Evolutionary conservation across 1,139 yeast genomes (phyloP).

Genomic region (Meyerozyma guilliermondii): DNA sequence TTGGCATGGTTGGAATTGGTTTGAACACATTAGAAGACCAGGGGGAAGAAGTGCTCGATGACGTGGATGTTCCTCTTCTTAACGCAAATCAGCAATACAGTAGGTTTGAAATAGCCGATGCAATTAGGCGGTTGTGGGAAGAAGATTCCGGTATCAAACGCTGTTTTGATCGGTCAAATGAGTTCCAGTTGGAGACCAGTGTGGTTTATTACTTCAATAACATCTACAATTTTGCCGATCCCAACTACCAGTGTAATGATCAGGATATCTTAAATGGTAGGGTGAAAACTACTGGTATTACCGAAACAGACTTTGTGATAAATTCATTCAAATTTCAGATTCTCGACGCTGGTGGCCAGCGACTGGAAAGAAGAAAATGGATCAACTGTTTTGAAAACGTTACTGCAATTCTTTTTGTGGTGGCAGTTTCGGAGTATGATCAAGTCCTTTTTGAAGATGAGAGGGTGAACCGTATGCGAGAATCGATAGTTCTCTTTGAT

Average conservation of each 20-base stretch:
- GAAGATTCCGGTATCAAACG: constrained; percentile 60
- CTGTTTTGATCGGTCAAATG: constrained; percentile 61
- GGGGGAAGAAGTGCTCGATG: constrained; percentile 10
- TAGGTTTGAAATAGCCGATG: constrained; percentile 53
- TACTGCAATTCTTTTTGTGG: constrained; percentile 84
- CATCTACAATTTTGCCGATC: constrained; percentile 57
- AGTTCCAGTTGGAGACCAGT: constrained; percentile 78
- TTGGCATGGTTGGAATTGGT: constrained; percentile 12
- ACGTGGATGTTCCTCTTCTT: constrained; percentile 11
- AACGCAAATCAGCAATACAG: constrained; percentile 9
- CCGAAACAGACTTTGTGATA: constrained; percentile 77
- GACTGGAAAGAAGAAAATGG: constrained; percentile 94
- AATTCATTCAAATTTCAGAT: constrained; percentile 66
- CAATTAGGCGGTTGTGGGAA: constrained; percentile 64
- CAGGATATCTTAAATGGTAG: constrained; percentile 85
- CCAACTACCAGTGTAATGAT: constrained; percentile 66
- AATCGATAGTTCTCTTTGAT: constrained; percentile 79
- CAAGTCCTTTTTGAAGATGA: constrained; percentile 89
- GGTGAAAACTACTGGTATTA: constrained; percentile 92
- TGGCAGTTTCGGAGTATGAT: constrained; percentile 90
- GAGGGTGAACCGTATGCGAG: constrained; percentile 85
- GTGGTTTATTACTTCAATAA: constrained; percentile 75
- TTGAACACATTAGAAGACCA: constrained; percentile 1
- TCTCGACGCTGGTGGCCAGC: constrained; percentile 95
- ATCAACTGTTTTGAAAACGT: constrained; percentile 93